These are phyloP conservation scores for Chaetomidium leptoderma DNA, from an alignment of 495 filamentous ascomycete genomes.

Conservation along the genomic window DNA sequence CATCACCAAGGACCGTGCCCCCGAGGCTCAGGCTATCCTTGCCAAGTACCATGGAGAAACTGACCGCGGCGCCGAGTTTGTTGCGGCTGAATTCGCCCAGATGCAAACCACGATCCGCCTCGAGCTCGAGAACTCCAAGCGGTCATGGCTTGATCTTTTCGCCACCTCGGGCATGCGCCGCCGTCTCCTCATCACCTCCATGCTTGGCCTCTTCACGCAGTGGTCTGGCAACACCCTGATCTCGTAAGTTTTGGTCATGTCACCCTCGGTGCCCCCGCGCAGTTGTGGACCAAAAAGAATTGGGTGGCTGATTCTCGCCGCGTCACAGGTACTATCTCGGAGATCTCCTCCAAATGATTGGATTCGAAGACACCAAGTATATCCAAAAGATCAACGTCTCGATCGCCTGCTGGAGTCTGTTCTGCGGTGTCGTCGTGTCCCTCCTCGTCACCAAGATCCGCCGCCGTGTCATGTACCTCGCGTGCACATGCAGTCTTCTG, in stretches of 20 bases:
- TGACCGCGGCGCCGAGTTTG: slow-evolving; percentile 51
- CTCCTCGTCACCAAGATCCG: slow-evolving; percentile 50
- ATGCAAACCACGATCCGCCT: slow-evolving; percentile 56
- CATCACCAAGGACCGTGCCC: slow-evolving; percentile 53
- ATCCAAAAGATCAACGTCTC: slow-evolving; percentile 57
- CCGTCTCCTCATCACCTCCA: slow-evolving; percentile 54
- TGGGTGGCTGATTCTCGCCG: too few species aligned
- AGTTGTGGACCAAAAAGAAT: too few species aligned
- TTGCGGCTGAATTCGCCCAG: slow-evolving; percentile 57
- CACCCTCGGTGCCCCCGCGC: too few species aligned
- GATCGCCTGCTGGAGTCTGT: slow-evolving; percentile 53
- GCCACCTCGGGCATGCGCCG: slow-evolving; percentile 51
- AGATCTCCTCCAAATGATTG: slow-evolving; percentile 47
- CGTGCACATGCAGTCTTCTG: slow-evolving; percentile 45
- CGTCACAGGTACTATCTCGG: slow-evolving; percentile 47
- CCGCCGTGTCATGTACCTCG: slow-evolving; percentile 56
- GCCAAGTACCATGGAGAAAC: slow-evolving; percentile 60
- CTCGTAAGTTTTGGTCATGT: too few species aligned
- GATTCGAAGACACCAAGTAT: slow-evolving; percentile 47
- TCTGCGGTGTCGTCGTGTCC: slow-evolving; percentile 50
- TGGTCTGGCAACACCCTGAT: slow-evolving; percentile 64
- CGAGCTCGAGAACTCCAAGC: slow-evolving; percentile 52
- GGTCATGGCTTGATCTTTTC: slow-evolving; percentile 54
- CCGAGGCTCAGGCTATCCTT: slow-evolving; percentile 56
- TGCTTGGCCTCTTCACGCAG: slow-evolving; percentile 60